Evolutionary conservation across 225 moss, liverwort and hornwort genomes (phyloP), one percentile per base, ranked within the genome.

Genomic region (Pleurozium schreberi): DNA sequence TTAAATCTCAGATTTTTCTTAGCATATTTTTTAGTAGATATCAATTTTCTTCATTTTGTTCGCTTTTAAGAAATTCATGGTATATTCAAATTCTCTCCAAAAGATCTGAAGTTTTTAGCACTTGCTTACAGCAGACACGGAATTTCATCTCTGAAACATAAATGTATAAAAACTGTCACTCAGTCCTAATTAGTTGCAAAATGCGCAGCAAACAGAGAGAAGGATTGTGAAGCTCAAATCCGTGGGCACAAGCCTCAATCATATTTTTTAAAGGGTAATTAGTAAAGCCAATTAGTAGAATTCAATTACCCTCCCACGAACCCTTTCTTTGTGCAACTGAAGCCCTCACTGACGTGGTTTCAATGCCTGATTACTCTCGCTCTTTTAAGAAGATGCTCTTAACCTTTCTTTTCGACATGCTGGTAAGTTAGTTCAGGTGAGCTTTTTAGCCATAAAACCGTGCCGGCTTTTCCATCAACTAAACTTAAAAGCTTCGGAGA

Each of bases 191-290:
- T 38, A 38, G 11, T 38, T 36, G 20, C 10, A 66, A 66, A 34
- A 21, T 11, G 38, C 6, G n/a, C 0, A 67, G 1, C 12, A 21
- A n/a, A 67, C 1, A 21, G 1, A 15, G 12, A n/a, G n/a, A n/a
- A 22, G 7, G n/a, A n/a, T n/a, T 68, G 13, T n/a, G 22, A 66
- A 66, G 36, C 66, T 66, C 38, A 38, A 66, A 63, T 63, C 4
- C 4, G 4, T 63, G n/a, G n/a, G n/a, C n/a, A n/a, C n/a, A n/a
- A n/a, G n/a, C n/a, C n/a, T n/a, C n/a, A n/a, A n/a, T n/a, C n/a
- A n/a, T n/a, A n/a, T n/a, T n/a, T n/a, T n/a, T n/a, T n/a, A n/a
- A n/a, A n/a, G n/a, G n/a, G n/a, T n/a, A n/a, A n/a, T n/a, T n/a
- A n/a, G n/a, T 10, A n/a, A 68, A 67, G 22, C 1, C 67, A n/a